These are phyloP conservation scores for Prunus campanulata DNA, from an alignment of 306 rosid species.

Conservation along the genomic window DNA sequence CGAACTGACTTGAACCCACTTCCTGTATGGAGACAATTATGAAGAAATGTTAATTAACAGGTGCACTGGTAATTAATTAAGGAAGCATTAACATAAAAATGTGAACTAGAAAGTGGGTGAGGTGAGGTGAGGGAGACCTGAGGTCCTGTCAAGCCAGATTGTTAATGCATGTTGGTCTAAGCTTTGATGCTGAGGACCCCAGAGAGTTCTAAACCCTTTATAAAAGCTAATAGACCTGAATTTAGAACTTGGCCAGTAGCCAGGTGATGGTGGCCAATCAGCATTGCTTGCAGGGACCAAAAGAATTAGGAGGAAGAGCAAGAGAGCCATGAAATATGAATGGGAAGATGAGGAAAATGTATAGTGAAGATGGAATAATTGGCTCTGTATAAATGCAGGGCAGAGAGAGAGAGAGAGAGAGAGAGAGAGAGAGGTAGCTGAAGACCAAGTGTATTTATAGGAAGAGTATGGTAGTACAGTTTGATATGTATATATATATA, in stretches of 20 bases:
- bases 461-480: slow-evolving; percentile 41
- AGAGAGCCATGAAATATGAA: slow-evolving; percentile 40
- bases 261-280: slow-evolving; percentile 84
- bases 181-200: slow-evolving; percentile 89
- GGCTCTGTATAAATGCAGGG: slow-evolving; percentile 41
- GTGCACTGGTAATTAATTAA: not conserved
- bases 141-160: slow-evolving; percentile 84
- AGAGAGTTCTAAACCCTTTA: slow-evolving; percentile 65
- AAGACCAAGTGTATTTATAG: slow-evolving; percentile 26
- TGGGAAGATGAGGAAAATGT: slow-evolving; percentile 3
- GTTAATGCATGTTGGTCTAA: slow-evolving; percentile 57
- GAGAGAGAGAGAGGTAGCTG: slow-evolving; percentile 25
- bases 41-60: not conserved
- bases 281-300: slow-evolving; percentile 53
- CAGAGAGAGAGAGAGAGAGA: slow-evolving; percentile 21
- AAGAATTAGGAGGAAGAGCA: slow-evolving; percentile 36
- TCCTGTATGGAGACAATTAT: slow-evolving; percentile 34
- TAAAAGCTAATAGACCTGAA: slow-evolving; percentile 63
- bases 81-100: not conserved
- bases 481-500: slow-evolving; percentile 31
- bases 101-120: not conserved
- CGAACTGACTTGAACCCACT: slow-evolving; percentile 89
- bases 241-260: slow-evolving; percentile 86
- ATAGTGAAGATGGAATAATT: slow-evolving; percentile 36
- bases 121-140: slow-evolving; percentile 39